Base-by-base conservation (phyloP, 2,329 filamentous ascomycete genomes). In the Beauveria sp. region DNA sequence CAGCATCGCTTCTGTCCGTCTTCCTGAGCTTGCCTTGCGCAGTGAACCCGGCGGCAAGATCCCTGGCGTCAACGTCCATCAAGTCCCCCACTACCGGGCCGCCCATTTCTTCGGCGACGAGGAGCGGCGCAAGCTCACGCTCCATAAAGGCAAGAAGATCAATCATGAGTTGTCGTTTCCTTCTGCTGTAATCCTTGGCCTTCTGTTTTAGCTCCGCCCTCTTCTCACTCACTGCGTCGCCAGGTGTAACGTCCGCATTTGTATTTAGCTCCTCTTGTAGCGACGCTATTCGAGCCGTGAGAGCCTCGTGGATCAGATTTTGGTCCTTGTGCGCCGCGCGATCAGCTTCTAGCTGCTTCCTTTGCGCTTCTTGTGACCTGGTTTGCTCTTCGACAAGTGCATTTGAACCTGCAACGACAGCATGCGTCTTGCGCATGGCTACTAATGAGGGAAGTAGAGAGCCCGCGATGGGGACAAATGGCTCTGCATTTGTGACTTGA, bases 31-130 rank as follows among this genome's bases (percentile, higher is more conserved):
- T 84, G 14, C 84, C 85, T 62, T 85, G 81, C 0, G 81, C 73
- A 65, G 78, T 86, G 70, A 87, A 87, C 1, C 84, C 85, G 9
- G 79, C 81, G 5, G 78, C 80, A 6, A 87, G 73, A 65, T 82
- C 82, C 50, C 88, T 81, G 9, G 81, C 67, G 77, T 86, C 74
- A 24, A 89, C 69, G 71, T 89, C 85, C 69, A 88, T 79, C 67
- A 87, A 78, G 66, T 91, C 88, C 3, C 91, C 90, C 1, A 93
- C 90, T 12, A 92, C 87, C 0, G 91, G 91, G 0, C 91, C 91
- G 8, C 91, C 91, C 1, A 93, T 79, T 69, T 92, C 89, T 74
- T 96, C 91, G 1, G 90, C 89, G 7, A 90, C 91, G 49, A 96
- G 78, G 85, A 93, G 89, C 3, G 83, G 75, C 1, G 89, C 88